These are phyloP conservation scores for Aspergillus avenaceus DNA, from an alignment of 495 filamentous ascomycete species.

Conservation along the genomic window DNA sequence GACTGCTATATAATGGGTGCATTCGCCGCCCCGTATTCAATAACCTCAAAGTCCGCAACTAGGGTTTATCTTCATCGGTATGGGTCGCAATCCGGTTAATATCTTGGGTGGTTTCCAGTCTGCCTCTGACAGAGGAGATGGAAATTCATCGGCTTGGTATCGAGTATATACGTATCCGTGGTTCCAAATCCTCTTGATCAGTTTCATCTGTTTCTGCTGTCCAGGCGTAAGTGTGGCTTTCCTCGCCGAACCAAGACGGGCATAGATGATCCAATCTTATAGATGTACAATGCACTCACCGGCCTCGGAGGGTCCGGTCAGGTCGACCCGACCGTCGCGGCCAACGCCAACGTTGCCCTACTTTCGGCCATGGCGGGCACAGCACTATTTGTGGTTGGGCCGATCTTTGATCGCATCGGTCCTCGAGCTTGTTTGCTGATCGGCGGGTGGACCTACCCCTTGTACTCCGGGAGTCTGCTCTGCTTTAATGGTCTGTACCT, in stretches of 20 bases:
- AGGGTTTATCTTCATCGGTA: too few species aligned
- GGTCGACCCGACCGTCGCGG: constrained; percentile 35
- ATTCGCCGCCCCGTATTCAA: too few species aligned
- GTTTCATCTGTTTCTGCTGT: constrained; percentile 76
- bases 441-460: constrained; percentile 40
- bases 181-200: constrained; percentile 43
- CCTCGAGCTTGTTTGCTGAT: constrained; percentile 36
- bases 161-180: constrained; percentile 32
- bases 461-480: constrained; percentile 40
- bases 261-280: not conserved
- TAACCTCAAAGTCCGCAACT: too few species aligned
- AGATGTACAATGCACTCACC: constrained; percentile 69
- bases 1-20: too few species aligned
- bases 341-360: constrained; percentile 40
- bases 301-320: constrained; percentile 56
- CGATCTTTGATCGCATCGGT: constrained; percentile 39
- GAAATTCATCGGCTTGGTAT: constrained; percentile 10
- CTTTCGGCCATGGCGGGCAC: constrained; percentile 35
- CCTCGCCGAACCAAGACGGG: too few species aligned
- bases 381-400: constrained; percentile 39
- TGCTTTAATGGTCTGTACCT: constrained; percentile 40
- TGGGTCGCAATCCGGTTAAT: not conserved
- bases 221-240: constrained; percentile 54
- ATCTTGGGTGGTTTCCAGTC: not conserved
- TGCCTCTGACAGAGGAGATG: not conserved